Evolutionary conservation across 2,329 filamentous ascomycete genomes (phyloP).

Genomic region (Fusarium graminum): DNA sequence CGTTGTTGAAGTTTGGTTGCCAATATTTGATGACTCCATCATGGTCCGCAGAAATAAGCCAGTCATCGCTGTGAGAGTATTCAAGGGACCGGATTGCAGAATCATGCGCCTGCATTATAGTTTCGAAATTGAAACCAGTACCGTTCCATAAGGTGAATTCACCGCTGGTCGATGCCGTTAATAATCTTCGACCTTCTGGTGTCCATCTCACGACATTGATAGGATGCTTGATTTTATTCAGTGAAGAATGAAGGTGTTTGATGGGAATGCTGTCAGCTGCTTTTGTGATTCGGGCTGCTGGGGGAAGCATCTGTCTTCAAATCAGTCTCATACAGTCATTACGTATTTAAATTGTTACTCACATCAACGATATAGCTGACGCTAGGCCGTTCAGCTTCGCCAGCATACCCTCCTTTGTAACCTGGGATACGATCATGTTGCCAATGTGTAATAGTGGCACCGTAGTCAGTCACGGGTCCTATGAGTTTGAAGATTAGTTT

Average conservation of each 20-base stretch:
- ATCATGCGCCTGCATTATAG: conserved; percentile 98
- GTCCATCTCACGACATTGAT: conserved; percentile 99
- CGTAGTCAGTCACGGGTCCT: conserved; percentile 95
- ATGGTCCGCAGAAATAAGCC: conserved; percentile 95
- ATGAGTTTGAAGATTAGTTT: conserved; percentile 38
- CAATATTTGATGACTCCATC: conserved; percentile 98
- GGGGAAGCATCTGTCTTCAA: conserved; percentile 80
- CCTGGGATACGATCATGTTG: conserved; percentile 80
- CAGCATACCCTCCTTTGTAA: conserved; percentile 77
- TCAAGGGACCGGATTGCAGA: conserved; percentile 83
- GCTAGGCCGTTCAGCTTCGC: conserved; percentile 87
- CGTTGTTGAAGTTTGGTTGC: conserved; percentile 99
- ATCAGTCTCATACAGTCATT: conserved; percentile 31
- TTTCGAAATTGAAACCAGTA: conserved; percentile 99
- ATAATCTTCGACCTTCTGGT: conserved; percentile 88
- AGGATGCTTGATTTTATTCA: conserved; percentile 98
- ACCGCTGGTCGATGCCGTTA: conserved; percentile 95
- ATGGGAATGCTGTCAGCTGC: conserved; percentile 90
- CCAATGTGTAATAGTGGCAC: conserved; percentile 90
- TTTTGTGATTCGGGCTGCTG: conserved; percentile 77
- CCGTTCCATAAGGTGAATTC: conserved; percentile 99
- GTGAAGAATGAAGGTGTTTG: conserved; percentile 96
- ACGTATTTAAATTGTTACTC: conserved; percentile 51
- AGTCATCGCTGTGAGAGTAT: conserved; percentile 97
- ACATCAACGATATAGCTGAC: conserved; percentile 92